A percentile compares a stretch with the other conserved stretches of the same genome.
phyloP scores from a whole-genome alignment of 768 basidiomycete species.

The Xerocomus brunneocitrinus region DNA sequence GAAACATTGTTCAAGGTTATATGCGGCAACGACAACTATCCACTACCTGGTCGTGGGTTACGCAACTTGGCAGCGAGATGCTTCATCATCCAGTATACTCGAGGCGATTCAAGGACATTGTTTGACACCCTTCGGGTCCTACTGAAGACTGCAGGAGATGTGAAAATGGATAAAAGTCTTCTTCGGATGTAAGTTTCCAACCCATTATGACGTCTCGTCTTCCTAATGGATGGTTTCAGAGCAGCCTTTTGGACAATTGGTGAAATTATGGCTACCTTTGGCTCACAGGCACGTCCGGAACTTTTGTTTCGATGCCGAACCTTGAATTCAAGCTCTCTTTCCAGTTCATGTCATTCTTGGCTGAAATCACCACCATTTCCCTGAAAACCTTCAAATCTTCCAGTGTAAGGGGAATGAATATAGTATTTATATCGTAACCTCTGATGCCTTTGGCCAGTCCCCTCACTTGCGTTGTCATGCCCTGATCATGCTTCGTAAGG shows the following conservation, averaged over 20 bases:
- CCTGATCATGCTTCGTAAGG: slow-evolving; percentile 70
- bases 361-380: slow-evolving; percentile 67
- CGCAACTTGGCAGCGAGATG: slow-evolving; percentile 78
- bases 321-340: not conserved
- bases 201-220: not conserved
- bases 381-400: slow-evolving; percentile 72
- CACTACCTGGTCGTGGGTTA: slow-evolving; percentile 83
- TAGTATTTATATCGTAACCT: not conserved
- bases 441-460: slow-evolving; percentile 42
- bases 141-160: slow-evolving; percentile 68
- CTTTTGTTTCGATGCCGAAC: not conserved
- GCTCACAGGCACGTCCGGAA: slow-evolving; percentile 64
- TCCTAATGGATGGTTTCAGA: slow-evolving; percentile 35
- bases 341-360: slow-evolving; percentile 94
- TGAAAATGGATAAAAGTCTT: slow-evolving; percentile 63
- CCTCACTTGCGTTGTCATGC: slow-evolving; percentile 82
- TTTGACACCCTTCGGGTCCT: slow-evolving; percentile 84
- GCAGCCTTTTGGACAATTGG: slow-evolving; percentile 85
- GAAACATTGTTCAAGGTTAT: slow-evolving; percentile 63
- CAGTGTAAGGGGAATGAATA: slow-evolving; percentile 43
- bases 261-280: slow-evolving; percentile 81
- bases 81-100: slow-evolving; percentile 64
- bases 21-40: slow-evolving; percentile 58
- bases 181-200: slow-evolving; percentile 56
- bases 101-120: slow-evolving; percentile 77